These are phyloP conservation scores for Oryza rufipogon DNA, from an alignment of 176 grass and related monocot species.

Conservation along the genomic window DNA sequence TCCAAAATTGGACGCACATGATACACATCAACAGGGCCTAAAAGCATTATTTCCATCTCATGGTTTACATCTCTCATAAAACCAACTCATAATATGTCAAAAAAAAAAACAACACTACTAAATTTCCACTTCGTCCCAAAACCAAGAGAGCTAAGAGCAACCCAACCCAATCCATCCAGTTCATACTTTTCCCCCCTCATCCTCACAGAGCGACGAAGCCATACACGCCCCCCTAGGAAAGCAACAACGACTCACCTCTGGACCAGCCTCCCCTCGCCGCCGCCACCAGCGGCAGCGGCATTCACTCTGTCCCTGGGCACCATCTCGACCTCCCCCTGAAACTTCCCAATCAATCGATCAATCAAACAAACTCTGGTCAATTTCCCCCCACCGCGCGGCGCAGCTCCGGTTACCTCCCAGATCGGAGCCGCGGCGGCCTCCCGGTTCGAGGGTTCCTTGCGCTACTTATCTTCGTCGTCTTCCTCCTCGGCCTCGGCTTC, in stretches of 20 bases:
- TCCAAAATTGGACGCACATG: too few relatives aligned
- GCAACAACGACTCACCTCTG: constrained; percentile 36
- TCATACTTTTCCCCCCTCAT: background rate
- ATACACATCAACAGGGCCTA: too few relatives aligned
- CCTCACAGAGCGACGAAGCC: background rate
- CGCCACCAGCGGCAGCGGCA: background rate
- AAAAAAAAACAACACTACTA: too few relatives aligned
- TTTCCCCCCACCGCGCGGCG: background rate
- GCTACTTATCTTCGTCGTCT: background rate
- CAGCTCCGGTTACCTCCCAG: background rate
- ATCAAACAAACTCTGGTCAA: background rate
- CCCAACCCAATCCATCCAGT: background rate
- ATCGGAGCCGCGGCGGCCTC: too few relatives aligned
- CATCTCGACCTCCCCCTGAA: constrained; percentile 13
- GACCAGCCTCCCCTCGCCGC: background rate
- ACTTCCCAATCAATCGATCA: too few relatives aligned
- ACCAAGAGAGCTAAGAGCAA: background rate
- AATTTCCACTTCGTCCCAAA: background rate
- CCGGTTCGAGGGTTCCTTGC: background rate
- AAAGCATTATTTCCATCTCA: too few relatives aligned
- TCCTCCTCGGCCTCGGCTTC: background rate
- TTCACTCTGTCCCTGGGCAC: constrained; percentile 49
- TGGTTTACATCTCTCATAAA: too few relatives aligned
- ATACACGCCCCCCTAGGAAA: background rate
- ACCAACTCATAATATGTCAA: too few relatives aligned